Evolutionary conservation across 495 filamentous ascomycete genomes (phyloP).

Genomic region (Talaromyces stipitatus): DNA sequence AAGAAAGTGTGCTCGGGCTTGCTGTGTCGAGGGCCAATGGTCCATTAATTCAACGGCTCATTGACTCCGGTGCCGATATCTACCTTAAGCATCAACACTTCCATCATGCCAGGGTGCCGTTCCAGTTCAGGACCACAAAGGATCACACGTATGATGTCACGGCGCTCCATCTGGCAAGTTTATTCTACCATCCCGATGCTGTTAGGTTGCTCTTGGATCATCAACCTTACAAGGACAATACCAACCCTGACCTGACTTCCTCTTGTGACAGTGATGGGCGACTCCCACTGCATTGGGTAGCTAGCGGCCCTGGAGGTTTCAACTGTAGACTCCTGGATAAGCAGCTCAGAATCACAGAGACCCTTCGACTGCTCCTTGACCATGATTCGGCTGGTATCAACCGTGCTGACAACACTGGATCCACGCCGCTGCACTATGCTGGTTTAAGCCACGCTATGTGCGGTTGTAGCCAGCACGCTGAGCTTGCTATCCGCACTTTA

Average conservation of each 20-base stretch:
- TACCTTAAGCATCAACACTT: conserved; percentile 1
- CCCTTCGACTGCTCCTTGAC: conserved; percentile 6
- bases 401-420: conserved; percentile 4
- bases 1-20: conserved; percentile 6
- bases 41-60: conserved; percentile 7
- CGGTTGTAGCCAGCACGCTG: conserved; percentile 2
- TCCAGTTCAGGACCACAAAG: not conserved
- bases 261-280: conserved; percentile 7
- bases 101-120: not conserved
- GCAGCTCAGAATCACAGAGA: conserved; percentile 2
- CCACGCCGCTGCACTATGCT: conserved; percentile 8
- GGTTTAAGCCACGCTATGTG: conserved; percentile 1
- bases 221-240: not conserved
- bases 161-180: conserved; percentile 8
- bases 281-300: conserved; percentile 12
- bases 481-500: conserved; percentile 3
- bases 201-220: conserved; percentile 9
- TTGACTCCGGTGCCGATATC: conserved; percentile 9
- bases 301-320: not conserved
- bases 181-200: conserved; percentile 8
- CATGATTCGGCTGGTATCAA: conserved; percentile 7
- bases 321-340: conserved; percentile 5
- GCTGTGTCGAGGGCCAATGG: conserved; percentile 4
- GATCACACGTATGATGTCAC: conserved; percentile 6
- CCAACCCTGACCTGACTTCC: conserved; percentile 3